Evolutionary conservation across 148 eudicot genomes (phyloP).

Genomic region (Chenopodium quinoa): DNA sequence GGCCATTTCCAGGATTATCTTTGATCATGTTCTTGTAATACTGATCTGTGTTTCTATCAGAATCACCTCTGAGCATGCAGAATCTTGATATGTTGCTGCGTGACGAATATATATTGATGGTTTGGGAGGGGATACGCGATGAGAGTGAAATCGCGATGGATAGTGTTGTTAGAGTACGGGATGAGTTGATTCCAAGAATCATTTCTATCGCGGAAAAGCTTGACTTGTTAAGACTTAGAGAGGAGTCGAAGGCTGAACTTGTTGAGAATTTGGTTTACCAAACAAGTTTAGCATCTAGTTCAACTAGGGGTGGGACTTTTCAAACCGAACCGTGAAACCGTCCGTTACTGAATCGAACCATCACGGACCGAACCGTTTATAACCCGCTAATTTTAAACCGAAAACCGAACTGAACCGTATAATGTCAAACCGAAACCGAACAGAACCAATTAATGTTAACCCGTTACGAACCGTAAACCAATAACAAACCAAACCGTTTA

Average conservation of each 20-base stretch:
- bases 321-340: too few species aligned
- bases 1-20: constrained; percentile 2
- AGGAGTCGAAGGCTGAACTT: background rate
- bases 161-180: background rate
- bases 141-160: background rate
- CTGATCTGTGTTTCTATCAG: background rate
- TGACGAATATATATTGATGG: background rate
- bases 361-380: too few species aligned
- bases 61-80: background rate
- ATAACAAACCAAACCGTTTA: too few species aligned
- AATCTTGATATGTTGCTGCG: background rate
- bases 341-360: too few species aligned
- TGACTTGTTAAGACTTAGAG: background rate
- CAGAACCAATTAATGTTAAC: too few species aligned
- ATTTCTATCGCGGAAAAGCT: background rate
- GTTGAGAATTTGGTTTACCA: background rate
- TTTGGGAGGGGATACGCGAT: background rate
- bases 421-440: too few species aligned
- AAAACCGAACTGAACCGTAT: too few species aligned
- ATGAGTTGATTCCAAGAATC: background rate
- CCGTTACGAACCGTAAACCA: too few species aligned
- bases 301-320: too few species aligned
- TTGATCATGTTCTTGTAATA: background rate
- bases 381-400: too few species aligned
- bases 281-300: background rate